A percentile compares a stretch with the other conserved stretches of the same genome.
phyloP scores from a whole-genome alignment of 2,329 filamentous ascomycete genomes.

The Beauveria sp. region DNA sequence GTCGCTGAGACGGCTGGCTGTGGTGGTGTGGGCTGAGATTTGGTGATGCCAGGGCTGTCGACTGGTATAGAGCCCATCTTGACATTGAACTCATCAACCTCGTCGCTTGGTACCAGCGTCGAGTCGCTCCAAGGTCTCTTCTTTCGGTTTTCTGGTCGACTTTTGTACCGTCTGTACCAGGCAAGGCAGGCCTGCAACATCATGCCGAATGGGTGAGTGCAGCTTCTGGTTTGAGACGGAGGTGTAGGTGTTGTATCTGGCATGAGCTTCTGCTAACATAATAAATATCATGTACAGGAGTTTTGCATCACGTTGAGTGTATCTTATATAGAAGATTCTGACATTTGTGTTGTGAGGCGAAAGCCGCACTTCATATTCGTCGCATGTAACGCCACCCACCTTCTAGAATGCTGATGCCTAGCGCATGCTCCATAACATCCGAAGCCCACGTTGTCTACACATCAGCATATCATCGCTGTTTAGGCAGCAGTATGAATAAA shows the following conservation, averaged over 20 bases:
- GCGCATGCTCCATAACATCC: constrained; percentile 1
- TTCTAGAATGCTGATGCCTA: constrained; percentile 3
- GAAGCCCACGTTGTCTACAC: neutral
- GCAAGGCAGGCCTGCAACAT: constrained; percentile 4
- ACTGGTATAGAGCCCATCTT: constrained; percentile 6
- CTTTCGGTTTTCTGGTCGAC: neutral
- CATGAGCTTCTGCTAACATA: neutral
- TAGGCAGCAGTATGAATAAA: constrained; percentile 1
- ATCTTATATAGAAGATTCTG: neutral
- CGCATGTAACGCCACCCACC: neutral
- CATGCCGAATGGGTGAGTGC: neutral
- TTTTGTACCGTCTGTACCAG: constrained; percentile 1
- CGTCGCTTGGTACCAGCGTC: neutral
- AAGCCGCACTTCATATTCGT: constrained; percentile 6
- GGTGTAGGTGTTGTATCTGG: neutral
- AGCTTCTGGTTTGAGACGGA: neutral
- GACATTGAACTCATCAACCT: neutral
- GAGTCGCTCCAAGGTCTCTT: neutral
- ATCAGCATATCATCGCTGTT: neutral
- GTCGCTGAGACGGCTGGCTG: neutral
- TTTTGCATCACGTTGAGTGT: neutral
- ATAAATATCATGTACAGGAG: neutral
- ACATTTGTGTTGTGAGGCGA: neutral
- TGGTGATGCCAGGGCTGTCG: neutral
- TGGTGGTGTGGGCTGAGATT: neutral